Conservation (phyloP, 2,329 filamentous ascomycete genomes). For the Trichoderma pleuroti region DNA sequence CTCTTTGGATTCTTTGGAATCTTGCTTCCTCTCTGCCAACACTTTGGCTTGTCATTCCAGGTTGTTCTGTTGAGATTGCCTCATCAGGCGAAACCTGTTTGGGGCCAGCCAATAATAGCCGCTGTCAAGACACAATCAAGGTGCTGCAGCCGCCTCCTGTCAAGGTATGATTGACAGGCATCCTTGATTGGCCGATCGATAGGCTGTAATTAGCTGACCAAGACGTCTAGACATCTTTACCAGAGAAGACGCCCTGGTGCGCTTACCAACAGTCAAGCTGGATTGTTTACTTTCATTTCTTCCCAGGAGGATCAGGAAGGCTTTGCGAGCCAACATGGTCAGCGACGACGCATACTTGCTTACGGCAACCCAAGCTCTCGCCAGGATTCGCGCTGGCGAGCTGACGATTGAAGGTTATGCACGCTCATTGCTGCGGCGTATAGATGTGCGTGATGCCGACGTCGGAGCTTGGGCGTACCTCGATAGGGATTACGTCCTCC, state of each 20-base stretch:
- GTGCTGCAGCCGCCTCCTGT: not conserved
- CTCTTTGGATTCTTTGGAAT: not conserved
- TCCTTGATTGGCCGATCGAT: not conserved
- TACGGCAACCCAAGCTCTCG: constrained; percentile 19
- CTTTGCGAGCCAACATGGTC: constrained; percentile 1
- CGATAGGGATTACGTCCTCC: constrained; percentile 43
- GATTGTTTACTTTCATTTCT: constrained; percentile 5
- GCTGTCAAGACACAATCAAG: not conserved
- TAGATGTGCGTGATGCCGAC: constrained; percentile 40
- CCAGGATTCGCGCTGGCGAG: constrained; percentile 15
- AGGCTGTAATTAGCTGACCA: not conserved
- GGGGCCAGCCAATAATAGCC: constrained; percentile 10
- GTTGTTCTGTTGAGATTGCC: not conserved
- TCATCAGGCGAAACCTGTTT: constrained; percentile 10
- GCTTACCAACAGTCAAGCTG: not conserved
- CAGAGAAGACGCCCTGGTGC: constrained; percentile 7
- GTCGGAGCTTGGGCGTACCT: constrained; percentile 52
- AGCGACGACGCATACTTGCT: constrained; percentile 19
- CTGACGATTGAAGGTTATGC: constrained; percentile 48
- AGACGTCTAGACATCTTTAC: not conserved
- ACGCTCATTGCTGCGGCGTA: constrained; percentile 43
- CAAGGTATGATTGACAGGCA: not conserved
- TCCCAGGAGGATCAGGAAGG: not conserved
- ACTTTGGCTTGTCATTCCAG: not conserved
- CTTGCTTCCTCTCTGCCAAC: not conserved